These are phyloP conservation scores for Boletus reticuloceps DNA, from an alignment of 768 basidiomycete genomes.

Conservation along the genomic window DNA sequence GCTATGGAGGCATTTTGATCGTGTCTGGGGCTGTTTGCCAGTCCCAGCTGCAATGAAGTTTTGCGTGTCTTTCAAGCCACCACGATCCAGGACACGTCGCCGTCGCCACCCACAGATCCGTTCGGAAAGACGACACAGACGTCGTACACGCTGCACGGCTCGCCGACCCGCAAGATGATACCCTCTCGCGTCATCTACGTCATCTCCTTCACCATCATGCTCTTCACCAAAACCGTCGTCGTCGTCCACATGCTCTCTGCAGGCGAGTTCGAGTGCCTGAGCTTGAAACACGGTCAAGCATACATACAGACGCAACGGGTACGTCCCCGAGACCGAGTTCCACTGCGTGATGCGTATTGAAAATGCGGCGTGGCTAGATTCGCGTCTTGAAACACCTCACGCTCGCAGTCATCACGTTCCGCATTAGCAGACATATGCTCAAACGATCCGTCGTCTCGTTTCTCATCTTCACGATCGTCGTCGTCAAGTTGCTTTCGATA, in stretches of 20 bases:
- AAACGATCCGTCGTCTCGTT: constrained; percentile 29
- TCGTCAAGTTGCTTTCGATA: constrained; percentile 28
- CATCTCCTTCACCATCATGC: constrained; percentile 14
- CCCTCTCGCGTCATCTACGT: constrained; percentile 10
- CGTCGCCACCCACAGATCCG: background rate
- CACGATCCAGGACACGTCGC: background rate
- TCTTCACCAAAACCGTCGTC: constrained; percentile 20
- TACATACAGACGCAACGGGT: constrained; percentile 21
- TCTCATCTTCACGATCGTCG: constrained; percentile 30
- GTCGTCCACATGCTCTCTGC: constrained; percentile 20
- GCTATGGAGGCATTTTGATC: constrained; percentile 5
- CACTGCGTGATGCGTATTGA: no score
- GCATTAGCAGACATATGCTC: constrained; percentile 26
- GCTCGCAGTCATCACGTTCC: constrained; percentile 27
- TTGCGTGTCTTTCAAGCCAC: background rate
- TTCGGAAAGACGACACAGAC: background rate
- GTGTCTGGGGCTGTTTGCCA: constrained; percentile 3
- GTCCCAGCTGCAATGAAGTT: constrained; percentile 2
- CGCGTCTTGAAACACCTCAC: constrained; percentile 24
- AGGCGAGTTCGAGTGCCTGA: constrained; percentile 15
- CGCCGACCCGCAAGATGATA: constrained; percentile 14
- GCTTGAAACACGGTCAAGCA: constrained; percentile 16
- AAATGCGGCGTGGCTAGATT: constrained; percentile 11
- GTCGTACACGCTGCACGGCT: background rate
- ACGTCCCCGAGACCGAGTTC: no score